Conservation (phyloP, 2,329 filamentous ascomycete genomes). For the Dendrostoma leiphaemia region DNA sequence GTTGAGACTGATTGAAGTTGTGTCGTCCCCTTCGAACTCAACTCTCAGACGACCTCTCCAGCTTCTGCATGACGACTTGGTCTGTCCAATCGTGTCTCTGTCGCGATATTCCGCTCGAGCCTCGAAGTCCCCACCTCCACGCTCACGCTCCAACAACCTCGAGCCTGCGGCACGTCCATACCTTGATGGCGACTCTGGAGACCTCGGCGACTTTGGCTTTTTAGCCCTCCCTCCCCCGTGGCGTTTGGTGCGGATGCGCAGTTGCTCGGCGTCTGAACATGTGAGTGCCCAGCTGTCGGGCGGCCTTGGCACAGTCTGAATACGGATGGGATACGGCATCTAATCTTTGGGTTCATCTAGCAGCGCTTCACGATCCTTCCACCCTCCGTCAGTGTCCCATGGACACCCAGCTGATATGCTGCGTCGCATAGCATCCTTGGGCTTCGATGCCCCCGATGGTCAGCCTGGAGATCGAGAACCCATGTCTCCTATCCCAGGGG, state of each 20-base stretch:
- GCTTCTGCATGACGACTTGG: not conserved
- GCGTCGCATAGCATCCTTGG: conserved; percentile 41
- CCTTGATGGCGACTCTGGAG: conserved; percentile 18
- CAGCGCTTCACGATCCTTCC: not conserved
- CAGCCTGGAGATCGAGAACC: conserved; percentile 35
- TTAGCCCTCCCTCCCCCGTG: conserved; percentile 7
- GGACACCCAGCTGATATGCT: conserved; percentile 38
- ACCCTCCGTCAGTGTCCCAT: conserved; percentile 6
- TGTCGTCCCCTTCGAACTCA: no score
- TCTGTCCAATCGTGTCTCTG: not conserved
- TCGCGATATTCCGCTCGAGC: no score
- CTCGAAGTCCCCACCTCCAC: not conserved
- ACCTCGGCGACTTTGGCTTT: conserved; percentile 9
- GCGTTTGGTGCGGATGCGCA: not conserved
- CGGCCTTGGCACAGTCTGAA: no score
- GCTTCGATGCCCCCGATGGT: conserved; percentile 39
- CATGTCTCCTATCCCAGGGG: conserved; percentile 61
- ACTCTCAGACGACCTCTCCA: no score
- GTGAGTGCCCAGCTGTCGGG: no score
- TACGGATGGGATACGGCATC: conserved; percentile 4
- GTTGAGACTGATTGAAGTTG: no score
- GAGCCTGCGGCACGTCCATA: conserved; percentile 1
- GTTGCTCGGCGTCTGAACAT: not conserved
- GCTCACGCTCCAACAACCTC: not conserved
- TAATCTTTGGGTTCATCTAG: conserved; percentile 8